Evolutionary conservation across 352 stramenopile species (phyloP).

Genomic region (Discostella stelligera): DNA sequence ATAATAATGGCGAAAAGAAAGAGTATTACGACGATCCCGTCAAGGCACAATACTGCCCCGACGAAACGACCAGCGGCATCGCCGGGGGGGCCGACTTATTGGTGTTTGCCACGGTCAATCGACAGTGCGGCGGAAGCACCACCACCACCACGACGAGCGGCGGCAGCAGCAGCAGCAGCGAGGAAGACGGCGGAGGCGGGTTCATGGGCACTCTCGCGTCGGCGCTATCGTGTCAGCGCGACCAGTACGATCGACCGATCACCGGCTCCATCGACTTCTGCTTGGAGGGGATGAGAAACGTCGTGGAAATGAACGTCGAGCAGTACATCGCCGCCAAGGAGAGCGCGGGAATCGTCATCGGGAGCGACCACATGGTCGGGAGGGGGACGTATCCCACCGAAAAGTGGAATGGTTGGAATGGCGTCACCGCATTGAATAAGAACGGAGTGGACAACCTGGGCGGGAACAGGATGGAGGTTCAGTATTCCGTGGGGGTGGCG

Average conservation of each 20-base stretch:
- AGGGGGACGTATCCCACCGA: neutral
- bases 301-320: slow-evolving; percentile 9
- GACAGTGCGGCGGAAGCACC: slow-evolving; percentile 27
- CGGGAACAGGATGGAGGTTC: slow-evolving; percentile 13
- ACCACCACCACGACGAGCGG: neutral
- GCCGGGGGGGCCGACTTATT: slow-evolving; percentile 40
- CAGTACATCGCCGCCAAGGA: slow-evolving; percentile 14
- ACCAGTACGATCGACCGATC: slow-evolving; percentile 54
- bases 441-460: neutral
- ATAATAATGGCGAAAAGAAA: neutral
- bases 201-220: slow-evolving; percentile 31
- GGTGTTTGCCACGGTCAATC: slow-evolving; percentile 46
- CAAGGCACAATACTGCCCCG: slow-evolving; percentile 33
- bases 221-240: slow-evolving; percentile 45
- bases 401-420: slow-evolving; percentile 28
- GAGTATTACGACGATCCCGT: slow-evolving; percentile 38
- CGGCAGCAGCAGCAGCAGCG: slow-evolving; percentile 2
- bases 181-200: neutral
- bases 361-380: slow-evolving; percentile 3
- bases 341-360: neutral
- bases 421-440: neutral
- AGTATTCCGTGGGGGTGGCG: slow-evolving; percentile 36
- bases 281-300: slow-evolving; percentile 31
- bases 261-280: slow-evolving; percentile 52
- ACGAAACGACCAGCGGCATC: slow-evolving; percentile 46